Evolutionary conservation across 768 basidiomycete species (phyloP).

Genomic region (Hygrophorus pudorinus): DNA sequence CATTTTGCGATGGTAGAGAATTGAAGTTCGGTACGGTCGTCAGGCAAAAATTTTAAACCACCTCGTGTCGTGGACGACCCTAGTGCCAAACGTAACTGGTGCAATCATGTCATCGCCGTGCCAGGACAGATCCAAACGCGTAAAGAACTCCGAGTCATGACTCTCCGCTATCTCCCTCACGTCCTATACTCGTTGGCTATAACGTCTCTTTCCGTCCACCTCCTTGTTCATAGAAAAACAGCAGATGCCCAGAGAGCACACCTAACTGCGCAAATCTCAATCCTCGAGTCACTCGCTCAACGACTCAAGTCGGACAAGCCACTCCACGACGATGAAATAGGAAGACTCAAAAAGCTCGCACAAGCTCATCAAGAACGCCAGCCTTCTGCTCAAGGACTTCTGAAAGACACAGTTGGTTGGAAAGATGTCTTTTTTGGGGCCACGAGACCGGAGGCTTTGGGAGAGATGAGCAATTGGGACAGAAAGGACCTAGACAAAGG

Average conservation of each 20-base stretch:
- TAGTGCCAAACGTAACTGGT: too few relatives aligned
- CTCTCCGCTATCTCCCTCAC: constrained; percentile 45
- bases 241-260: constrained; percentile 46
- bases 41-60: too few relatives aligned
- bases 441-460: constrained; percentile 15
- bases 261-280: constrained; percentile 46
- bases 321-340: constrained; percentile 41
- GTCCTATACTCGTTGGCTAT: constrained; percentile 55
- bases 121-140: too few relatives aligned
- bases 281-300: constrained; percentile 48
- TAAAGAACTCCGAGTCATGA: too few relatives aligned
- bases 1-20: too few relatives aligned
- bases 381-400: neutral
- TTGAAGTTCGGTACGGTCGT: too few relatives aligned
- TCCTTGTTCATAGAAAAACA: constrained; percentile 41
- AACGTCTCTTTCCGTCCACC: constrained; percentile 58
- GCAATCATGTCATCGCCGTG: too few relatives aligned
- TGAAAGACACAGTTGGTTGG: constrained; percentile 21
- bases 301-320: constrained; percentile 39
- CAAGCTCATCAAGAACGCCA: constrained; percentile 17
- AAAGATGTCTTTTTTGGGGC: constrained; percentile 40
- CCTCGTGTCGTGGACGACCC: too few relatives aligned
- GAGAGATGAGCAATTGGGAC: constrained; percentile 26
- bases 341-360: constrained; percentile 44
- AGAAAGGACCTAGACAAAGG: constrained; percentile 28